These are phyloP conservation scores for Zymoseptoria passerinii DNA, from an alignment of 2,329 filamentous ascomycete genomes.

Conservation along the genomic window DNA sequence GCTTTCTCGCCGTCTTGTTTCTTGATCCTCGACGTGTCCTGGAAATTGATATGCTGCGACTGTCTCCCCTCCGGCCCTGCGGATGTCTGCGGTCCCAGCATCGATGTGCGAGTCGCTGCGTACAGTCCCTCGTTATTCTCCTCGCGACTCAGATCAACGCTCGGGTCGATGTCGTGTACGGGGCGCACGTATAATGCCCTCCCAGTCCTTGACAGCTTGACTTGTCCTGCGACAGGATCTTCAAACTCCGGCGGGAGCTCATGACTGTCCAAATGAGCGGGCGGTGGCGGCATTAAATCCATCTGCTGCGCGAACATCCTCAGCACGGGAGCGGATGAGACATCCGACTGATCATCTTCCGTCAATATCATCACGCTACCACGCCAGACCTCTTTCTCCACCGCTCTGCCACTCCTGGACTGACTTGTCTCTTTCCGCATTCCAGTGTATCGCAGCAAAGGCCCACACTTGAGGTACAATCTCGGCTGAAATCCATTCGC, in stretches of 20 bases:
- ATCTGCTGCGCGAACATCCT: slow-evolving; percentile 82
- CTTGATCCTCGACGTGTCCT: slow-evolving; percentile 41
- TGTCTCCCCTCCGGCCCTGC: slow-evolving; percentile 18
- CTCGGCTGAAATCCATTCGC: slow-evolving; percentile 69
- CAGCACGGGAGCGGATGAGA: slow-evolving; percentile 67
- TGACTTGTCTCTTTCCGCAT: slow-evolving; percentile 53
- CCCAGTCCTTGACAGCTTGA: slow-evolving; percentile 76
- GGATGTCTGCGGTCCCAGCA: slow-evolving; percentile 21
- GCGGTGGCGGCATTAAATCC: slow-evolving; percentile 70
- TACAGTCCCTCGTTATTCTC: slow-evolving; percentile 80
- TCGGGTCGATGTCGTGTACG: slow-evolving; percentile 75
- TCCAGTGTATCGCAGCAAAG: slow-evolving; percentile 81
- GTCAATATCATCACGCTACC: slow-evolving; percentile 96
- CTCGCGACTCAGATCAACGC: slow-evolving; percentile 65
- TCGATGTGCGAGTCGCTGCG: slow-evolving; percentile 42
- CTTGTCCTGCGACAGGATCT: slow-evolving; percentile 79
- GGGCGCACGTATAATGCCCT: slow-evolving; percentile 82
- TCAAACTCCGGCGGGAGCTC: slow-evolving; percentile 70
- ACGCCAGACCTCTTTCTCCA: slow-evolving; percentile 75
- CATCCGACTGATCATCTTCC: slow-evolving; percentile 71
- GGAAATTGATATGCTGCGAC: slow-evolving; percentile 29
- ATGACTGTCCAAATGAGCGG: slow-evolving; percentile 55
- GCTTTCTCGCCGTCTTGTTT: slow-evolving; percentile 68
- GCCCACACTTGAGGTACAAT: slow-evolving; percentile 81
- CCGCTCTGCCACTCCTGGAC: slow-evolving; percentile 31